Percentiles rank a stretch among this genome's conserved stretches.
Evolutionary conservation across 495 filamentous ascomycete genomes (phyloP).

Genomic region (Bacidia gigantensis): DNA sequence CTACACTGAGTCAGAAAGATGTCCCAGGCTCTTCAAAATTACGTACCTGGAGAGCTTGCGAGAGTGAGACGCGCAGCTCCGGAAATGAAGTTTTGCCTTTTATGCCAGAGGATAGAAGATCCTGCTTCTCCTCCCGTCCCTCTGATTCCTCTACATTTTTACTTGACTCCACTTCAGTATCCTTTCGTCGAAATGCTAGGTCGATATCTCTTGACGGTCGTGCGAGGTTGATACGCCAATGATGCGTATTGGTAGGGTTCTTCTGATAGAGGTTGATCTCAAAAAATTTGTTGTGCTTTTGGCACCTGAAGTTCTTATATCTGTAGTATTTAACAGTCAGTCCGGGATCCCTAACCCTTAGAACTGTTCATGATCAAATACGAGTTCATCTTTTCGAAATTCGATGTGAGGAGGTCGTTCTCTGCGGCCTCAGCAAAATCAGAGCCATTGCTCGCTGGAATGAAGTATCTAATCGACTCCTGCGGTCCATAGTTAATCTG

Average conservation of each 20-base stretch:
- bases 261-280: slow-evolving; percentile 27
- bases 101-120: slow-evolving; percentile 1
- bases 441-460: slow-evolving; percentile 9
- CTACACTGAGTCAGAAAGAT: slow-evolving; percentile 3
- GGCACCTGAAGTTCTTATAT: slow-evolving; percentile 12
- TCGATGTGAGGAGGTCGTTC: slow-evolving; percentile 6
- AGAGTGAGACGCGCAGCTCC: slow-evolving; percentile 4
- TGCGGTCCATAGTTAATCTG: slow-evolving; percentile 9
- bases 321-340: slow-evolving; percentile 9
- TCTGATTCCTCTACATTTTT: slow-evolving; percentile 7
- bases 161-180: slow-evolving; percentile 9
- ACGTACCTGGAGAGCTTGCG: background rate
- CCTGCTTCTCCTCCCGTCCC: background rate
- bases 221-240: slow-evolving; percentile 24
- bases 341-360: slow-evolving; percentile 6
- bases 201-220: slow-evolving; percentile 22
- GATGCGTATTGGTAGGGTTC: slow-evolving; percentile 25
- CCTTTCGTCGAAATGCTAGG: slow-evolving; percentile 8
- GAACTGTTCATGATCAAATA: slow-evolving; percentile 11
- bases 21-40: background rate
- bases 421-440: slow-evolving; percentile 8
- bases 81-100: slow-evolving; percentile 3
- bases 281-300: slow-evolving; percentile 14
- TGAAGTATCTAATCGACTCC: slow-evolving; percentile 8
- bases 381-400: slow-evolving; percentile 9